A percentile compares a stretch with the other conserved stretches of the same genome.
phyloP scores from a whole-genome alignment of 495 filamentous ascomycete genomes.

The Podospora pseudocomata region DNA sequence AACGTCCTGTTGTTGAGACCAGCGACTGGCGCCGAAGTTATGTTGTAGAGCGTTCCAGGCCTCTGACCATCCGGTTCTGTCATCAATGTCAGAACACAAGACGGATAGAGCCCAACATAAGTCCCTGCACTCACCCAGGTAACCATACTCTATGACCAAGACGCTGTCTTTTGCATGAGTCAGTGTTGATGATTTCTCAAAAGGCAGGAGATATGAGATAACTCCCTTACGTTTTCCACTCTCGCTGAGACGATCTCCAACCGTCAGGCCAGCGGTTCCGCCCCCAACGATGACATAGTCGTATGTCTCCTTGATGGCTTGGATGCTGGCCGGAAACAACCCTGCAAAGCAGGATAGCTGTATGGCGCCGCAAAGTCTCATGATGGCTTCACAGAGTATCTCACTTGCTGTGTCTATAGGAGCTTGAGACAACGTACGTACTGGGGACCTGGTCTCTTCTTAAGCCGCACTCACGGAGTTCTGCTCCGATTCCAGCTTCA shows the following conservation, averaged over 20 bases:
- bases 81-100: background rate
- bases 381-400: background rate
- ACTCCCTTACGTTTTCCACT: conserved; percentile 18
- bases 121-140: conserved; percentile 22
- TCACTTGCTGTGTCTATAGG: too few relatives aligned
- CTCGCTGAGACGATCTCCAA: conserved; percentile 39
- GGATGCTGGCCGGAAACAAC: background rate
- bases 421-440: background rate
- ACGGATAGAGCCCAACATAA: too few relatives aligned
- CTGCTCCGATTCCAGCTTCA: background rate
- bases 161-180: conserved; percentile 31
- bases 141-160: conserved; percentile 43
- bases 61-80: conserved; percentile 22
- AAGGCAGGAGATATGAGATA: background rate
- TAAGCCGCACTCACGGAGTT: background rate
- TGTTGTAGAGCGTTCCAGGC: conserved; percentile 18
- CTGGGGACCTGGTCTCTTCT: background rate
- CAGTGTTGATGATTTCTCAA: background rate
- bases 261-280: conserved; percentile 51
- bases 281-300: conserved; percentile 54
- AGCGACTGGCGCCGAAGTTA: conserved; percentile 24
- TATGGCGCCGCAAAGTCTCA: background rate
- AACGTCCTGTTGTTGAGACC: conserved; percentile 20
- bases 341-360: background rate
- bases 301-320: conserved; percentile 12